phyloP scores from a whole-genome alignment of 257 asterid genomes.

The Verbascum thapsus region DNA sequence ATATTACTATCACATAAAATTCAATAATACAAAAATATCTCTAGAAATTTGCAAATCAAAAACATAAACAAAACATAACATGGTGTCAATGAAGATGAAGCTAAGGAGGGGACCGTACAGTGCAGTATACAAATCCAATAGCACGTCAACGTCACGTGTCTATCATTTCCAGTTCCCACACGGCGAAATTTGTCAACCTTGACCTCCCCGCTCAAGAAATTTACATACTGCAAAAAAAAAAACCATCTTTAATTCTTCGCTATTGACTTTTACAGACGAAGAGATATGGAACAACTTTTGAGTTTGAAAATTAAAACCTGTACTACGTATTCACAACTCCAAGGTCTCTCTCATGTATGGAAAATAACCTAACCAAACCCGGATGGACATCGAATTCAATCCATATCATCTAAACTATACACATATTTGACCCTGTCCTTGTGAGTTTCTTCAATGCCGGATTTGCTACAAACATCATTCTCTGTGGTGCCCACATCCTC shows the following conservation, averaged over 20 bases:
- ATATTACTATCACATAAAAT: too few species aligned
- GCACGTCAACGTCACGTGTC: too few species aligned
- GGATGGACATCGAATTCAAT: background rate
- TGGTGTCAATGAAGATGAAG: too few species aligned
- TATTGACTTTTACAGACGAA: constrained; percentile 26
- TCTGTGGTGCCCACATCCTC: constrained; percentile 20
- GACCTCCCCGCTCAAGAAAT: constrained; percentile 23
- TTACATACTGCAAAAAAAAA: background rate
- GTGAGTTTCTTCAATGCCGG: constrained; percentile 16
- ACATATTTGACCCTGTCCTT: constrained; percentile 1
- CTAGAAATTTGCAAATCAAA: too few species aligned
- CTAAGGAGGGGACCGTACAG: background rate
- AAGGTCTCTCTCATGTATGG: constrained; percentile 5
- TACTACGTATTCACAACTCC: constrained; percentile 37
- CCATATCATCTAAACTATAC: constrained; percentile 7
- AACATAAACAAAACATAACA: too few species aligned
- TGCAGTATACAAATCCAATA: background rate
- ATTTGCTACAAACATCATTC: background rate
- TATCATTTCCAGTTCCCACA: constrained; percentile 24
- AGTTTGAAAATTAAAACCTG: background rate
- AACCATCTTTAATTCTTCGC: constrained; percentile 3
- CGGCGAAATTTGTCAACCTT: constrained; percentile 38
- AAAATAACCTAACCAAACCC: constrained; percentile 6
- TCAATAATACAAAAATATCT: too few species aligned
- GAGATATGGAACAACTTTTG: too few species aligned